phyloP scores from a whole-genome alignment of 352 stramenopile species.

The Saprolegnia parasitica region DNA sequence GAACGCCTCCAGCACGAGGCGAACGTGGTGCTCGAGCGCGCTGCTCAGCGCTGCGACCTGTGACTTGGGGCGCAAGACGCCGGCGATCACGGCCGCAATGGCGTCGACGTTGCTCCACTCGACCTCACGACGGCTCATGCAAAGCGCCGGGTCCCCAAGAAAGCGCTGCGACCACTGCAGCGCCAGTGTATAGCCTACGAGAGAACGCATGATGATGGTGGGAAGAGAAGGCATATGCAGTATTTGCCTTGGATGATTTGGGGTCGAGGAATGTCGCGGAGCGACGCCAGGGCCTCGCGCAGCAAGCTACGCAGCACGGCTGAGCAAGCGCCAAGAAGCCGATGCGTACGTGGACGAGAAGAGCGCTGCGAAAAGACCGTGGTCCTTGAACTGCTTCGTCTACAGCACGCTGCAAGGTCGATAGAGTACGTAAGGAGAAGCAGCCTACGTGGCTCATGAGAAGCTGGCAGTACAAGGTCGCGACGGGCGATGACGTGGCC shows the following conservation, averaged over 20 bases:
- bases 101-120: background rate
- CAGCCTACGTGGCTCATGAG: conserved; percentile 10
- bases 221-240: too few species aligned
- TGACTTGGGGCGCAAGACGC: background rate
- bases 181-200: too few species aligned
- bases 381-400: conserved; percentile 8
- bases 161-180: too few species aligned
- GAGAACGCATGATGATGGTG: too few species aligned
- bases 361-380: conserved; percentile 3
- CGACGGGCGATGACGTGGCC: conserved; percentile 6
- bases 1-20: background rate
- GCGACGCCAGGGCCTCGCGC: background rate
- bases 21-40: background rate
- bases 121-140: background rate
- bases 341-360: background rate
- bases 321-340: background rate
- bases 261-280: too few species aligned
- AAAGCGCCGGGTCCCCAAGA: too few species aligned
- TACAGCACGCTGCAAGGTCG: background rate
- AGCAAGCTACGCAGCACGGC: background rate
- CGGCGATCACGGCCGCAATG: background rate
- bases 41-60: background rate
- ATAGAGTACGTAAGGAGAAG: background rate
- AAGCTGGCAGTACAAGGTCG: background rate
- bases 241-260: too few species aligned